A percentile compares a stretch with the other conserved stretches of the same genome.
Conservation (phyloP, 139 green algal species). For the Chlamydomonas sp. region DNA sequence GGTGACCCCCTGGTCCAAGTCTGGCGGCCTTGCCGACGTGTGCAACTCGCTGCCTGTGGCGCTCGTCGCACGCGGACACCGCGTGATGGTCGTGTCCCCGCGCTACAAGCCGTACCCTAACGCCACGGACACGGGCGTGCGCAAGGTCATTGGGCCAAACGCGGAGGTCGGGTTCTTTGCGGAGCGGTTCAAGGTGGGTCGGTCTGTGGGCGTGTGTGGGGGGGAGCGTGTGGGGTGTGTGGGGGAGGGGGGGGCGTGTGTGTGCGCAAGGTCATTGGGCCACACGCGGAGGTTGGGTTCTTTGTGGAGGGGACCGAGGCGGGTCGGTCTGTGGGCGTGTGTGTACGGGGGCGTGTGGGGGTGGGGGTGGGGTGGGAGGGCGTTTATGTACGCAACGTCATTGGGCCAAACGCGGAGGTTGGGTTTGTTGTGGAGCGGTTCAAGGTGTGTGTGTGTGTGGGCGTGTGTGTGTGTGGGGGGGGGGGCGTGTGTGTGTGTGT, state of each 20-base stretch:
- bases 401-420: not conserved
- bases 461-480: no score
- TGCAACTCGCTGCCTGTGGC: conserved; percentile 55
- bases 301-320: not conserved
- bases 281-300: not conserved
- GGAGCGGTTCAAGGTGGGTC: not conserved
- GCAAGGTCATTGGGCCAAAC: conserved; percentile 6
- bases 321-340: not conserved
- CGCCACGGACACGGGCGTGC: conserved; percentile 54
- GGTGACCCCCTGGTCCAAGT: conserved; percentile 84
- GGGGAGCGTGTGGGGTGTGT: no score
- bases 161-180: conserved; percentile 1
- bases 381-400: conserved; percentile 43
- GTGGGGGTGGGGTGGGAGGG: no score
- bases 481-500: conserved; percentile 60
- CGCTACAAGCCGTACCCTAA: conserved; percentile 65
- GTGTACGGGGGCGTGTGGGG: no score
- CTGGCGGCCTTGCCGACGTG: conserved; percentile 81
- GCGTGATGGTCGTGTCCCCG: conserved; percentile 80
- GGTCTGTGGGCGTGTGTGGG: not conserved
- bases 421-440: not conserved
- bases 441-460: not conserved
- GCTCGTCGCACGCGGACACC: conserved; percentile 55
- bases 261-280: conserved; percentile 23
- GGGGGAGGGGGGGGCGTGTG: no score